Conservation (phyloP, 1,284 basidiomycete genomes). For the Rhodotorula glutinis region DNA sequence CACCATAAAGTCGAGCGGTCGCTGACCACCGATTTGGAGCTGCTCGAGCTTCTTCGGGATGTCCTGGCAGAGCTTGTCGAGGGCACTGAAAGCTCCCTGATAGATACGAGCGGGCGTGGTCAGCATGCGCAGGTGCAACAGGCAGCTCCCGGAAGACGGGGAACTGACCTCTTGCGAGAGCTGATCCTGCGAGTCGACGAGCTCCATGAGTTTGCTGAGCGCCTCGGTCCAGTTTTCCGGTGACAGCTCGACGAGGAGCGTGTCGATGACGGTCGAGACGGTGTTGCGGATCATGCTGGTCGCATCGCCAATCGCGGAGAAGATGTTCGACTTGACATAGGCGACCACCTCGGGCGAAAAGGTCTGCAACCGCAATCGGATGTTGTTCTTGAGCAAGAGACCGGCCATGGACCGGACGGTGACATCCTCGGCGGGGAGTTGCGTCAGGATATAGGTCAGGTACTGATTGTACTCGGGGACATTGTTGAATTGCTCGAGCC, state of each 20-base stretch:
- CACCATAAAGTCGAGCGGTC: slow-evolving; percentile 85
- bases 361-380: slow-evolving; percentile 57
- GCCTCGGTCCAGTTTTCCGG: slow-evolving; percentile 91
- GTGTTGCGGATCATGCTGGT: slow-evolving; percentile 85
- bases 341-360: slow-evolving; percentile 65
- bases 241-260: slow-evolving; percentile 68
- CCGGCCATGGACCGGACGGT: slow-evolving; percentile 92
- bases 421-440: slow-evolving; percentile 76
- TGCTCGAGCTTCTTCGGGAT: slow-evolving; percentile 87
- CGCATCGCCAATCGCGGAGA: slow-evolving; percentile 73
- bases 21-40: slow-evolving; percentile 72
- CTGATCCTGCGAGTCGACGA: slow-evolving; percentile 68
- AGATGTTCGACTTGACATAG: slow-evolving; percentile 78
- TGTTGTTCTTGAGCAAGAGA: slow-evolving; percentile 93
- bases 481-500: slow-evolving; percentile 77
- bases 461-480: slow-evolving; percentile 94
- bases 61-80: slow-evolving; percentile 96
- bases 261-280: slow-evolving; percentile 83
- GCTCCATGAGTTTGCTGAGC: slow-evolving; percentile 71
- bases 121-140: background rate
- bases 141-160: background rate
- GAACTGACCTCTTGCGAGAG: slow-evolving; percentile 79
- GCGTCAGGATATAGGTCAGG: slow-evolving; percentile 86
- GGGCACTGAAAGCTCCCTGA: slow-evolving; percentile 88
- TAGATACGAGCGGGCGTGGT: background rate